Conservation (phyloP, 352 stramenopile species). For the Thalassiosira hispida region DNA sequence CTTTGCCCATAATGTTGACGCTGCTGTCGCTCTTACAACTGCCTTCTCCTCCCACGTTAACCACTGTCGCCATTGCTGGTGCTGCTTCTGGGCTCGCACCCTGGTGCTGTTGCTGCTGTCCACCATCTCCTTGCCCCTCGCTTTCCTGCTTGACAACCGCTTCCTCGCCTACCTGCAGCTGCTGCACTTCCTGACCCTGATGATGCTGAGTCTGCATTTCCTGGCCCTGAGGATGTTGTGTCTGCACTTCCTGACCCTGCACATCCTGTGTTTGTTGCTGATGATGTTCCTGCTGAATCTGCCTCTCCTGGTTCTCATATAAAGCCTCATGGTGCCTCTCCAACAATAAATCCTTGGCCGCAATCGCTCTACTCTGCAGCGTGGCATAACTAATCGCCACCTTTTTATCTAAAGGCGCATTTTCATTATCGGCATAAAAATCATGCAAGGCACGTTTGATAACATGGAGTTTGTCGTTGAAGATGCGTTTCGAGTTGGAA, state of each 20-base stretch:
- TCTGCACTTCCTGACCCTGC: not conserved
- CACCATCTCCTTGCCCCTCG: not conserved
- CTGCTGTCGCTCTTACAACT: not conserved
- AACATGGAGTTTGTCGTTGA: conserved; percentile 25
- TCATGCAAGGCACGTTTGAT: conserved; percentile 35
- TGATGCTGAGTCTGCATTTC: not conserved
- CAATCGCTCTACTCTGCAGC: conserved; percentile 29
- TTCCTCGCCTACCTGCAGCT: not conserved
- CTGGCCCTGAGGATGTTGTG: not conserved
- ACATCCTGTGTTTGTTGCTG: not conserved
- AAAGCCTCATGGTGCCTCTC: conserved; percentile 5
- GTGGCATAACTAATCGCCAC: conserved; percentile 14
- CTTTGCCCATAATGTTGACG: not conserved
- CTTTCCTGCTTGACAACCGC: not conserved
- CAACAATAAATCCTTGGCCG: conserved; percentile 32
- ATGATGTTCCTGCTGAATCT: not conserved
- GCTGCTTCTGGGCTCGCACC: not conserved
- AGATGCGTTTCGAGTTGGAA: conserved; percentile 38
- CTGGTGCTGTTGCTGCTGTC: not conserved
- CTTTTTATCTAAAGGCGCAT: conserved; percentile 17
- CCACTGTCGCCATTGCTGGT: not conserved
- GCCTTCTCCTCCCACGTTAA: not conserved
- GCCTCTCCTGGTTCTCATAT: not conserved
- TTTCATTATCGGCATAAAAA: conserved; percentile 33
- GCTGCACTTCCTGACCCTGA: not conserved